These are phyloP conservation scores for Fusarium incarnatum DNA, from an alignment of 2,329 filamentous ascomycete genomes.

Conservation along the genomic window DNA sequence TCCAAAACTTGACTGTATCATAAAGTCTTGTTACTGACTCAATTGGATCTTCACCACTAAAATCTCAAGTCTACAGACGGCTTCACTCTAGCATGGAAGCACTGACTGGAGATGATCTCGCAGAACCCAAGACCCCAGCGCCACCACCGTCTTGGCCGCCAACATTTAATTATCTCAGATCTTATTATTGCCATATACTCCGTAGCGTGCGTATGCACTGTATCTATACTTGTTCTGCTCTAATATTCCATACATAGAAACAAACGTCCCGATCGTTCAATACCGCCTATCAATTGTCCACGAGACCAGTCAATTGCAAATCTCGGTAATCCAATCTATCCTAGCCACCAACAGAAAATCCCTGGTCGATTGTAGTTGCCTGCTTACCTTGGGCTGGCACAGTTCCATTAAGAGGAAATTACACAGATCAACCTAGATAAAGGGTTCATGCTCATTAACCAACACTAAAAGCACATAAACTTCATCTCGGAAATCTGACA, in stretches of 20 bases:
- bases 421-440: slow-evolving; percentile 6
- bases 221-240: neutral
- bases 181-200: neutral
- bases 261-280: slow-evolving; percentile 10
- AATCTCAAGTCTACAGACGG: slow-evolving; percentile 6
- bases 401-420: slow-evolving; percentile 6
- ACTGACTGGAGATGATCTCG: slow-evolving; percentile 24
- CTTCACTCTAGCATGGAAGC: slow-evolving; percentile 20
- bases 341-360: slow-evolving; percentile 15
- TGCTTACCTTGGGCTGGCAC: slow-evolving; percentile 4
- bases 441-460: neutral
- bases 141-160: slow-evolving; percentile 25
- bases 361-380: slow-evolving; percentile 13
- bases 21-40: slow-evolving; percentile 14
- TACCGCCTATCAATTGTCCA: slow-evolving; percentile 4
- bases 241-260: slow-evolving; percentile 40
- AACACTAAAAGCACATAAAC: slow-evolving; percentile 3
- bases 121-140: slow-evolving; percentile 1
- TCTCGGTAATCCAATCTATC: slow-evolving; percentile 38
- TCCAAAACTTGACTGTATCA: slow-evolving; percentile 29
- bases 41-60: slow-evolving; percentile 8
- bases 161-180: slow-evolving; percentile 1
- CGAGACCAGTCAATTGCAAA: slow-evolving; percentile 36
- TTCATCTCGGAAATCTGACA: slow-evolving; percentile 3
- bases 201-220: neutral